Conservation (phyloP, 768 basidiomycete genomes). For the Xerocomus potaroensis region DNA sequence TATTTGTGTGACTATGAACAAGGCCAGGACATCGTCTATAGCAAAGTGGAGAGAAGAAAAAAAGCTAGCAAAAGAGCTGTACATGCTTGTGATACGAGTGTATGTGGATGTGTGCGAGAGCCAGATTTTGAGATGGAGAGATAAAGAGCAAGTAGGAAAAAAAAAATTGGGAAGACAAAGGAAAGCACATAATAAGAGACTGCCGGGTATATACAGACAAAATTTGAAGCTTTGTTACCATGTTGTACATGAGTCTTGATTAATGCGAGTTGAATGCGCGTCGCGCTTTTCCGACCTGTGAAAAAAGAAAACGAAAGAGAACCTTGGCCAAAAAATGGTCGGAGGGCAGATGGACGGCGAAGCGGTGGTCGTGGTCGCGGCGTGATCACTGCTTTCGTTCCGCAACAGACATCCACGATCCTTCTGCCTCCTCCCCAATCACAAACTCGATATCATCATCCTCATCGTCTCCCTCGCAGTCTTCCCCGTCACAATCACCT, state of each 20-base stretch:
- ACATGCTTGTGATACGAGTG: no score
- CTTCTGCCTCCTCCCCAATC: conserved; percentile 46
- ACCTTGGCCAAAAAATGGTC: conserved; percentile 6
- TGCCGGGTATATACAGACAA: conserved; percentile 20
- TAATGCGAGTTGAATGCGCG: conserved; percentile 12
- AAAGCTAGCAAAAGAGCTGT: not conserved
- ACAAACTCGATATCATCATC: conserved; percentile 80
- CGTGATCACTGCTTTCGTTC: conserved; percentile 25
- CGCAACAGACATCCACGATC: conserved; percentile 32
- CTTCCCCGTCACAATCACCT: conserved; percentile 32
- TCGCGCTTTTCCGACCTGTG: conserved; percentile 12
- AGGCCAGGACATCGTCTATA: not conserved
- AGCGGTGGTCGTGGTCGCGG: not conserved
- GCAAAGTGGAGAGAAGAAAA: not conserved
- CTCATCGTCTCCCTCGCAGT: conserved; percentile 47
- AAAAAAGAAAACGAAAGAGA: conserved; percentile 5
- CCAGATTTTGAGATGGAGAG: conserved; percentile 8
- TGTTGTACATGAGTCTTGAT: conserved; percentile 4
- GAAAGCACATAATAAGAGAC: not conserved
- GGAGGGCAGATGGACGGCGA: not conserved
- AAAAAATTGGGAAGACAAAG: not conserved
- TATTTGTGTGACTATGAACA: not conserved
- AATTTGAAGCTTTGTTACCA: conserved; percentile 2
- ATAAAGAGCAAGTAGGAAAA: conserved; percentile 3
- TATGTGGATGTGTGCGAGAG: conserved; percentile 6